A percentile compares a stretch with the other conserved stretches of the same genome.
Evolutionary conservation across 108 stramenopile species (phyloP).

Genomic region (Nannochloropsis gaditana): DNA sequence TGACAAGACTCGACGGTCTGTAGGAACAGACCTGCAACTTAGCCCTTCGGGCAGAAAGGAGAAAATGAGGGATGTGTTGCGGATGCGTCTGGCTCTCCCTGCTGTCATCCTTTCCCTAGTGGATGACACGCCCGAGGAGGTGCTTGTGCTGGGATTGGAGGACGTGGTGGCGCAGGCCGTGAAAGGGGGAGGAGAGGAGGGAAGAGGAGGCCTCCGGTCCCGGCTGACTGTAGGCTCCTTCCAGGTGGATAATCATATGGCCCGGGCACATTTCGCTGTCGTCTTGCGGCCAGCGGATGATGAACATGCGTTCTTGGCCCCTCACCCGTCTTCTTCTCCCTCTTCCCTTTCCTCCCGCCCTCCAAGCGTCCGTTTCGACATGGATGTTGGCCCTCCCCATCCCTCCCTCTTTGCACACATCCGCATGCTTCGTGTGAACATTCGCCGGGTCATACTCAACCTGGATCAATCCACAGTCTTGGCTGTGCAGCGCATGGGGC

Average conservation of each 20-base stretch:
- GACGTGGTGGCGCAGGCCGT: neutral
- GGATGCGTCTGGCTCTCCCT: slow-evolving; percentile 1
- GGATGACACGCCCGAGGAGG: neutral
- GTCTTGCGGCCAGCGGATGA: neutral
- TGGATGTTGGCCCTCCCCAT: neutral
- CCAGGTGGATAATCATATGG: slow-evolving; percentile 48
- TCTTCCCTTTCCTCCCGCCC: neutral
- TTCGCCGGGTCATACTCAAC: neutral
- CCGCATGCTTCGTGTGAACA: neutral
- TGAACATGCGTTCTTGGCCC: neutral
- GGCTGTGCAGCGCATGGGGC: neutral
- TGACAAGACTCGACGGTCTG: neutral
- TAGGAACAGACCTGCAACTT: neutral
- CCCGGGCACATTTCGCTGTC: neutral
- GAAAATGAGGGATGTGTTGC: neutral
- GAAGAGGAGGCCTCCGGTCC: neutral
- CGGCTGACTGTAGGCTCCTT: slow-evolving; percentile 24
- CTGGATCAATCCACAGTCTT: neutral
- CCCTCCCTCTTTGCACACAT: neutral
- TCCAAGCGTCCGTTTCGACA: neutral
- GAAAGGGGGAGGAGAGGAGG: neutral
- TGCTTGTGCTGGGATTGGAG: neutral
- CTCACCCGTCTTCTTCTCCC: neutral
- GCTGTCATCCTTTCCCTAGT: neutral
- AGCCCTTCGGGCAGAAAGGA: neutral